These are phyloP conservation scores for Chamaecrista fasciculata DNA, from an alignment of 306 rosid genomes.

Conservation along the genomic window DNA sequence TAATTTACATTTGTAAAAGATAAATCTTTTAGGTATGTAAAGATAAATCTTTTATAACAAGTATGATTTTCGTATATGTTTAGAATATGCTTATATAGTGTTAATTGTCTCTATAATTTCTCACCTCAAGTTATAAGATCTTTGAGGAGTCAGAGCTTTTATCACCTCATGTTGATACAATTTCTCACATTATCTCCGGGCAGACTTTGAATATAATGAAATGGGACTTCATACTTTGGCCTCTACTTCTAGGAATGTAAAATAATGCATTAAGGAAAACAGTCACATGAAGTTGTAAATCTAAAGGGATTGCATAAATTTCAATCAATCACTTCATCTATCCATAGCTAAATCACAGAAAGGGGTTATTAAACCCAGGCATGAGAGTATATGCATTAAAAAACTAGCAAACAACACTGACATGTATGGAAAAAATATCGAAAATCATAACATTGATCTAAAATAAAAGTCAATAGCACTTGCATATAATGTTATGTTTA, in stretches of 20 bases:
- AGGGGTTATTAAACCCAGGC: not conserved
- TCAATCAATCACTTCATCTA: not conserved
- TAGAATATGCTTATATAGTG: too few relatives aligned
- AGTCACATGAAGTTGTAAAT: not conserved
- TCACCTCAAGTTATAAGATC: too few relatives aligned
- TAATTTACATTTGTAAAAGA: too few relatives aligned
- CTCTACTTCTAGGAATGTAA: not conserved
- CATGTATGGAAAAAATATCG: conserved; percentile 17
- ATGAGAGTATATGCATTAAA: not conserved
- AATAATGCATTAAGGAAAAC: not conserved
- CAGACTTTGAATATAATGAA: too few relatives aligned
- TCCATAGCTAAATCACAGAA: not conserved
- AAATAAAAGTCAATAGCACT: conserved; percentile 10
- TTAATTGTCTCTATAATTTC: too few relatives aligned
- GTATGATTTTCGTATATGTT: too few relatives aligned
- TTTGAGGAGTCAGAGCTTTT: too few relatives aligned
- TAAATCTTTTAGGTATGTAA: too few relatives aligned
- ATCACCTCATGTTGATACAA: too few relatives aligned
- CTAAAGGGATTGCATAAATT: not conserved
- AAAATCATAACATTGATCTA: conserved; percentile 16
- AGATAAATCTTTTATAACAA: too few relatives aligned
- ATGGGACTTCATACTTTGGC: not conserved
- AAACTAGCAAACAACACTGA: conserved; percentile 3
- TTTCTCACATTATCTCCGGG: too few relatives aligned
- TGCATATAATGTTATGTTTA: conserved; percentile 16